Base-by-base conservation (phyloP, 2,329 filamentous ascomycete genomes). In the Cladosporium halotolerans region DNA sequence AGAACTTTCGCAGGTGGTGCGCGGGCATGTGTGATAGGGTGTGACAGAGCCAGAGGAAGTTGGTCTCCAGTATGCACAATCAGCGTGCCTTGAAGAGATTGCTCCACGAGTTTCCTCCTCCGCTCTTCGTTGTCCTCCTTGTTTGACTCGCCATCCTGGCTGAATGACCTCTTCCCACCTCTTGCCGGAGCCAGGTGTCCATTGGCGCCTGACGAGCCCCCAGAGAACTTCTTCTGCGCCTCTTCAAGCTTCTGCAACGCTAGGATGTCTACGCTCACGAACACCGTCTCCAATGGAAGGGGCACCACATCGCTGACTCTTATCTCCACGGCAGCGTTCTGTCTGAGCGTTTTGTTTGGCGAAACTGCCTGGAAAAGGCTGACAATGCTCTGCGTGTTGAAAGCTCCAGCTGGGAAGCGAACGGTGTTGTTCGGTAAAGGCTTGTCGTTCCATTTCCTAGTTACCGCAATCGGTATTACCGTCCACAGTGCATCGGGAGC, bases 31-130 rank as follows among this genome's bases (percentile, higher is more conserved):
- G 90, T 95, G 58, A 95, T 85, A 10, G 90, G 86, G 70, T 96
- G 90, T 2, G 89, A 72, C n/a, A 84, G 82, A 8, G 87, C 82
- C 28, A 97, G 76, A 10, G 89, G 88, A 39, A 99, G 74, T 9
- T 92, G 70, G 68, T 97, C 92, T 16, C 90, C 90, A 0, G 83
- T 79, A 64, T 96, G 93, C 10, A 97, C 82, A 14, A 99, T 79
- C 55, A 81, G 83, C 16, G 91, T 77, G 10, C 80, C 80, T 32
- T 83, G 76, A 48, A 99, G 72, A 2, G 90, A 89, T 57, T 86
- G 80, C 48, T 91, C 82, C 23, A 96, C 79, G 19, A 68, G 55
- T 19, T 59, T 54, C 42, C 63, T 64, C 41, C 55, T 53, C 38
- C 51, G 57, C 10, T 59, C 56, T 9, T 65, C 63, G n/a, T 36